Evolutionary conservation across 495 filamentous ascomycete species (phyloP).

Genomic region (Lepraria neglecta): DNA sequence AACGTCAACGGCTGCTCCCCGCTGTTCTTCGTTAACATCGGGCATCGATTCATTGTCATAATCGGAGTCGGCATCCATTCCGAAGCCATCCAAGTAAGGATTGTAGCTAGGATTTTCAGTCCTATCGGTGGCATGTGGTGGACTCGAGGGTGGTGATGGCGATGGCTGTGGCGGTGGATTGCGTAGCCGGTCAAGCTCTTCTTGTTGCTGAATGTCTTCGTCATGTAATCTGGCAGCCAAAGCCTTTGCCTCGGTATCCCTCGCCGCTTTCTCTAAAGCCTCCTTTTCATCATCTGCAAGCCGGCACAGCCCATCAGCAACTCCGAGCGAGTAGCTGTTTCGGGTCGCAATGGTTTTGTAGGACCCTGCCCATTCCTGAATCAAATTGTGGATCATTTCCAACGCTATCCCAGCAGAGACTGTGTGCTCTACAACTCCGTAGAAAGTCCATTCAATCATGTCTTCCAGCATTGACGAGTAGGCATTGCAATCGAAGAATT

Average conservation of each 20-base stretch:
- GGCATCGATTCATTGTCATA: slow-evolving; percentile 13
- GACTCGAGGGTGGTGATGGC: background rate
- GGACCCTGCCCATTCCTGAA: slow-evolving; percentile 28
- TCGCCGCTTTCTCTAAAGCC: slow-evolving; percentile 24
- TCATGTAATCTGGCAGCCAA: slow-evolving; percentile 25
- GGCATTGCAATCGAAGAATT: slow-evolving; percentile 26
- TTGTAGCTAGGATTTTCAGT: no score
- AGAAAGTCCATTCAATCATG: slow-evolving; percentile 31
- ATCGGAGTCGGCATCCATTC: slow-evolving; percentile 16
- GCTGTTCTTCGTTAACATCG: slow-evolving; percentile 15
- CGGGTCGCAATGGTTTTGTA: slow-evolving; percentile 27
- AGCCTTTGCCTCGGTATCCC: slow-evolving; percentile 27
- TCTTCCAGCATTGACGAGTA: slow-evolving; percentile 9
- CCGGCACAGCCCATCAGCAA: slow-evolving; percentile 28
- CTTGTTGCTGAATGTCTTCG: slow-evolving; percentile 12
- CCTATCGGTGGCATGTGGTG: no score
- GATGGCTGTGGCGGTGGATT: background rate
- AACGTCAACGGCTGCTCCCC: slow-evolving; percentile 17
- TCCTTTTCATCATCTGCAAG: slow-evolving; percentile 31
- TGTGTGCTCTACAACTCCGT: slow-evolving; percentile 35
- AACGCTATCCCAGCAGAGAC: slow-evolving; percentile 33
- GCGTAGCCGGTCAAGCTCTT: slow-evolving; percentile 17
- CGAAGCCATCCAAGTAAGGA: background rate
- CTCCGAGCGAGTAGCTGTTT: slow-evolving; percentile 33
- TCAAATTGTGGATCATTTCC: slow-evolving; percentile 32